A percentile compares a stretch with the other conserved stretches of the same genome.
phyloP scores from a whole-genome alignment of 768 basidiomycete species.

The Kondoa subrosea region DNA sequence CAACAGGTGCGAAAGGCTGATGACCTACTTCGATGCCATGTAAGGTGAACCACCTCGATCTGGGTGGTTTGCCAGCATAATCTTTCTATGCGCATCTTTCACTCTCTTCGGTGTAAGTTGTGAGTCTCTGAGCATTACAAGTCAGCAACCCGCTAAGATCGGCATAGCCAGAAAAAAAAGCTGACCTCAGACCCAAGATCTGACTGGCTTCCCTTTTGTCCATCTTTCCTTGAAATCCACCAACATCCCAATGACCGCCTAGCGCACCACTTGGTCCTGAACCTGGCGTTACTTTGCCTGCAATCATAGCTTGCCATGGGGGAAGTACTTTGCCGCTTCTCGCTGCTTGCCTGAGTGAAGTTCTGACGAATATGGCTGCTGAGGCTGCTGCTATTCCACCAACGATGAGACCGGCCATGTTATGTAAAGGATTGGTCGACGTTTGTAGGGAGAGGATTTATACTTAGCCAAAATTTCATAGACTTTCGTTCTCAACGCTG shows the following conservation, averaged over 20 bases:
- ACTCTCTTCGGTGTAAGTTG: conserved; percentile 54
- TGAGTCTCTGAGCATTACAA: conserved; percentile 73
- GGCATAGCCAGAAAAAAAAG: conserved; percentile 23
- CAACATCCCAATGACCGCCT: conserved; percentile 70
- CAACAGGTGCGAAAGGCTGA: background rate
- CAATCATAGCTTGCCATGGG: conserved; percentile 22
- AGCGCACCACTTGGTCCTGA: conserved; percentile 41
- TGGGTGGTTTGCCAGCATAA: conserved; percentile 98
- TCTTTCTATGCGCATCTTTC: conserved; percentile 87
- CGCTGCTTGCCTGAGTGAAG: conserved; percentile 40
- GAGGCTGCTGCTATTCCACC: conserved; percentile 56
- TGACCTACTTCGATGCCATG: conserved; percentile 61
- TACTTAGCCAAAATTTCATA: too few relatives aligned
- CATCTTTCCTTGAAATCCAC: conserved; percentile 92
- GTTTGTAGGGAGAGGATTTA: background rate
- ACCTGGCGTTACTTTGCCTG: conserved; percentile 34
- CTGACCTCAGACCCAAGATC: conserved; percentile 81
- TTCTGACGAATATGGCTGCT: conserved; percentile 57
- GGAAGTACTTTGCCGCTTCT: conserved; percentile 22
- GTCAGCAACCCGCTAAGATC: background rate
- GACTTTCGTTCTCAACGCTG: too few relatives aligned
- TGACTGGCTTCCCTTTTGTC: conserved; percentile 81
- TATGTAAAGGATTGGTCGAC: background rate
- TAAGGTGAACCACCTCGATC: conserved; percentile 98
- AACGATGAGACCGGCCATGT: conserved; percentile 67